A percentile compares a stretch with the other conserved stretches of the same genome.
Evolutionary conservation across 805 yeast genomes (phyloP).

Genomic region (Sungouiella blattae): DNA sequence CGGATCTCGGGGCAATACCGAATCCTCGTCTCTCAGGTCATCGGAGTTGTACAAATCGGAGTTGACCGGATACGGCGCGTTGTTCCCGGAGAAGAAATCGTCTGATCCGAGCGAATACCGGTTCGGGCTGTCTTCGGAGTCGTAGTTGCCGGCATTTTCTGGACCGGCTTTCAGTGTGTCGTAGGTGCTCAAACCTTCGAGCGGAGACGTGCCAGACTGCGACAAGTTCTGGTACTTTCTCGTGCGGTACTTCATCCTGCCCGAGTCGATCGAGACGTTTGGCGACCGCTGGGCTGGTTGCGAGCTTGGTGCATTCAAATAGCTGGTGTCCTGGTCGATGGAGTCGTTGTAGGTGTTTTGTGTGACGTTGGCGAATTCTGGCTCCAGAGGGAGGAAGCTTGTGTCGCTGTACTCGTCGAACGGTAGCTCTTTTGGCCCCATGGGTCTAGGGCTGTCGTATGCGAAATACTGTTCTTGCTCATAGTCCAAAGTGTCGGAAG

Average conservation of each 20-base stretch:
- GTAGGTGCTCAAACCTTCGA: too few relatives aligned
- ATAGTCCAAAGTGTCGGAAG: too few relatives aligned
- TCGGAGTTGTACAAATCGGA: slow-evolving; percentile 6
- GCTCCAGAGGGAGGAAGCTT: background rate
- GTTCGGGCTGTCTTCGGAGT: too few relatives aligned
- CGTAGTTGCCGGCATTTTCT: too few relatives aligned
- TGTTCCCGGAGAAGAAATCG: too few relatives aligned
- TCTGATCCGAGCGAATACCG: too few relatives aligned
- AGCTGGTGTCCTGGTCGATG: background rate
- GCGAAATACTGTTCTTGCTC: too few relatives aligned
- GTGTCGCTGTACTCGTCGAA: slow-evolving; percentile 21
- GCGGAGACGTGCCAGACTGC: slow-evolving; percentile 13
- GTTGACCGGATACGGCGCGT: slow-evolving; percentile 1
- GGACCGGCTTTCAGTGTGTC: too few relatives aligned
- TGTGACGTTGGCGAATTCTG: background rate
- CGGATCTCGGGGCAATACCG: background rate
- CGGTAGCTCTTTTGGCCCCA: slow-evolving; percentile 39
- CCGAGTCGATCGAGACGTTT: background rate
- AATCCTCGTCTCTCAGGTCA: background rate
- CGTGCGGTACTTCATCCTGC: background rate
- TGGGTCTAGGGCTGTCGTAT: slow-evolving; percentile 33
- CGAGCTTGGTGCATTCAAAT: background rate
- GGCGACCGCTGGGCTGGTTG: background rate
- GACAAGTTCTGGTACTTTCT: slow-evolving; percentile 15
- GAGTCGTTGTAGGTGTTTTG: background rate